Percentiles rank a stretch among this genome's conserved stretches.
phyloP scores from a whole-genome alignment of 495 filamentous ascomycete genomes.

The Neurospora terricola region DNA sequence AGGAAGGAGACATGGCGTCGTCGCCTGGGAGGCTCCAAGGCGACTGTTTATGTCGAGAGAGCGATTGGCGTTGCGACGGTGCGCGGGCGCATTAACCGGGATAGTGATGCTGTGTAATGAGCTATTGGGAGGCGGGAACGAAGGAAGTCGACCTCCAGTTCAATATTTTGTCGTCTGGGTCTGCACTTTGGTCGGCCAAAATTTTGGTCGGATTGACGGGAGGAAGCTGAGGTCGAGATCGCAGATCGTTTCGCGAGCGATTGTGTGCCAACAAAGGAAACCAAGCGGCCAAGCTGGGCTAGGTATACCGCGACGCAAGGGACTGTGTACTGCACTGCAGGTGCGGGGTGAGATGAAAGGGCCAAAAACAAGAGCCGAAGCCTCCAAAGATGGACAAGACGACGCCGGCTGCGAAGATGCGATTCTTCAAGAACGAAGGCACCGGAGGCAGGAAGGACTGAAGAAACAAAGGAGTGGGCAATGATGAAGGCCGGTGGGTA shows the following conservation, averaged over 20 bases:
- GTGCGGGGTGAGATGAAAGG: background rate
- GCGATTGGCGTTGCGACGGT: background rate
- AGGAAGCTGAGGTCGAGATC: background rate
- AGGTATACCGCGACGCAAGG: background rate
- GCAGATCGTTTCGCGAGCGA: background rate
- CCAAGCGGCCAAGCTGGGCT: background rate
- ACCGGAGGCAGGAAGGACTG: background rate
- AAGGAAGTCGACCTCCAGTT: background rate
- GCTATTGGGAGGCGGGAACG: background rate
- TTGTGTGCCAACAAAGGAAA: background rate
- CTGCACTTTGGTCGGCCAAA: background rate
- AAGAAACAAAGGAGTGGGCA: background rate
- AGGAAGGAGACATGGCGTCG: slow-evolving; percentile 34
- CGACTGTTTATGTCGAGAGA: background rate
- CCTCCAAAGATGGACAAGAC: background rate
- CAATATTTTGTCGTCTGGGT: background rate
- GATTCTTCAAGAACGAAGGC: background rate
- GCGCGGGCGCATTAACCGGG: background rate
- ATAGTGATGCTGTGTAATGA: background rate
- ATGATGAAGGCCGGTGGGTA: background rate
- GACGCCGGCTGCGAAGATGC: background rate
- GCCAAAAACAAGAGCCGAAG: background rate
- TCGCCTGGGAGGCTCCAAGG: slow-evolving; percentile 1
- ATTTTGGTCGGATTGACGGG: background rate
- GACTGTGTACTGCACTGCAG: background rate